Percentiles rank a stretch among this genome's conserved stretches.
These are phyloP conservation scores for Tricholoma sp. DNA, from an alignment of 768 basidiomycete species.

Conservation along the genomic window DNA sequence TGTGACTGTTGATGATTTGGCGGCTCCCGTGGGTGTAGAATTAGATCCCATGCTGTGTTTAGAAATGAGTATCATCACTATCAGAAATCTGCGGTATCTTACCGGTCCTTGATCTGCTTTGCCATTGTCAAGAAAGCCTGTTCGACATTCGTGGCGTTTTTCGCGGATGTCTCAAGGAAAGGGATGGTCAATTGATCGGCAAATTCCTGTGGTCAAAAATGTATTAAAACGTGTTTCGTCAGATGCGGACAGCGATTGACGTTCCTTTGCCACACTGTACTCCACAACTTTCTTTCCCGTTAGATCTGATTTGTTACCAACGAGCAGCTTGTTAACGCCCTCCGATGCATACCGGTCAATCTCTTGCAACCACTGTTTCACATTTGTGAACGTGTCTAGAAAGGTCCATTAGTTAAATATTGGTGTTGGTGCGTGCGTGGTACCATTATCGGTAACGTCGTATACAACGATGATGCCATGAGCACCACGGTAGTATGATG, in stretches of 20 bases:
- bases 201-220: constrained; percentile 61
- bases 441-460: constrained; percentile 93
- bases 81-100: constrained; percentile 14
- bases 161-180: constrained; percentile 98
- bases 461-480: constrained; percentile 99
- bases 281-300: constrained; percentile 95
- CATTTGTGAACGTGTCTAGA: constrained; percentile 88
- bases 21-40: constrained; percentile 65
- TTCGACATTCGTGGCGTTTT: constrained; percentile 98
- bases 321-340: constrained; percentile 96
- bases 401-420: background rate
- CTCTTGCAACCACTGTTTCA: constrained; percentile 93
- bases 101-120: constrained; percentile 93
- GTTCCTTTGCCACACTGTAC: constrained; percentile 81
- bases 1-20: constrained; percentile 80
- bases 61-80: background rate
- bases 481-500: constrained; percentile 98
- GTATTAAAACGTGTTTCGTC: background rate
- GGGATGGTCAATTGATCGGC: constrained; percentile 91
- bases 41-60: constrained; percentile 78
- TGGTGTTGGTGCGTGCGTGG: constrained; percentile 8
- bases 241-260: constrained; percentile 3
- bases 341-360: constrained; percentile 96
- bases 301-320: constrained; percentile 98
- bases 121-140: constrained; percentile 99